Evolutionary conservation across 2,329 filamentous ascomycete genomes (phyloP), one percentile per base, ranked within the genome.

Genomic region (Penicillium brevicompactum): DNA sequence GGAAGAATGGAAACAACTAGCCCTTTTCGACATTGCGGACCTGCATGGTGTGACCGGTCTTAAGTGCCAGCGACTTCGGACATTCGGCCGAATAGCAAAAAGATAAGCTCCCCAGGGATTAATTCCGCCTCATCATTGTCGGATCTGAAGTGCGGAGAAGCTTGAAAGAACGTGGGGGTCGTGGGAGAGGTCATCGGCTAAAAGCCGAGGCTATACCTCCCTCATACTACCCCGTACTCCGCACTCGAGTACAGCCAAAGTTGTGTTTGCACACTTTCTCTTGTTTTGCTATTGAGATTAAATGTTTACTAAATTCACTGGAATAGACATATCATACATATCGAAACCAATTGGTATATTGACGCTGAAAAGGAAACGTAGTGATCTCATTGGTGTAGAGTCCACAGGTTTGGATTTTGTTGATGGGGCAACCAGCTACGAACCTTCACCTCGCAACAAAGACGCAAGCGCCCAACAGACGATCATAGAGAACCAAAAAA

Each of bases 41-140:
- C 41, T 11, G 18, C 31, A 59, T 59, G 53, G 49, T 42, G 52
- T 58, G 51, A 53, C 24, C 22, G 22, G 46, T 2, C 16, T 52
- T 41, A 27, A 41, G 47, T 55, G 10, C 44, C 9, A 49, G 58
- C 51, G 56, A 46, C 47, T 24, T 62, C 48, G 60, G 58, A 59
- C n/a, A n/a, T 53, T 65, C 57, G 55, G 59, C 62, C 61, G 62
- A 65, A 55, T 47, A 21, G 31, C 2, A n/a, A 5, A 18, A 21
- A 31, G 44, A 13, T 34, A 22, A 13, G 31, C 24, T 27, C 24
- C 24, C 24, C 4, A 27, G 24, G 24, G 3, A 14, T 34, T 46
- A 46, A 46, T 51, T 59, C 57, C 53, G 46, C 57, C 7, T 9
- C 16, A 8, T 7, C 24, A 11, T 44, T 1, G 18, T 18, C n/a